Evolutionary conservation across 352 stramenopile species (phyloP).

Genomic region (Pythium dissimile): DNA sequence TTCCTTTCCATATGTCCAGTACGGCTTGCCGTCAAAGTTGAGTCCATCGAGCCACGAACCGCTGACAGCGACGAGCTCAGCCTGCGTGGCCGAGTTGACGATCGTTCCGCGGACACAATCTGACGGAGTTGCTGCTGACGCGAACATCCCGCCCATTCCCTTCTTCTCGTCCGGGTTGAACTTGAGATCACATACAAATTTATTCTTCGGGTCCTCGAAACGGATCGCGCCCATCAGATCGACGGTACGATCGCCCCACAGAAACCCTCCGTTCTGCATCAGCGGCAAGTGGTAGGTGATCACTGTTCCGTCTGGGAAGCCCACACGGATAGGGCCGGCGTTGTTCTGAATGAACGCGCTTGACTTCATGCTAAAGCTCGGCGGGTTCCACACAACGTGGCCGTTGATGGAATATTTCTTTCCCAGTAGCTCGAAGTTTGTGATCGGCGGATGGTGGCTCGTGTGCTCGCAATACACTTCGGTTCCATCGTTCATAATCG

Average conservation of each 20-base stretch:
- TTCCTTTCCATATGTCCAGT: slow-evolving; percentile 66
- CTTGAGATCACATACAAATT: slow-evolving; percentile 64
- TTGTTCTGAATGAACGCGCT: slow-evolving; percentile 81
- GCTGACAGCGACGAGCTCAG: slow-evolving; percentile 64
- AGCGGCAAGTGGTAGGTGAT: slow-evolving; percentile 73
- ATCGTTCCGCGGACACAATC: slow-evolving; percentile 68
- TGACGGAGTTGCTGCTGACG: slow-evolving; percentile 67
- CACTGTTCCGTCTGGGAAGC: slow-evolving; percentile 59
- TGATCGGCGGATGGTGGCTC: slow-evolving; percentile 83
- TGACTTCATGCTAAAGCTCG: slow-evolving; percentile 79
- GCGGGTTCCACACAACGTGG: slow-evolving; percentile 65
- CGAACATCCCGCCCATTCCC: slow-evolving; percentile 85
- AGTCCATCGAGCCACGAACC: slow-evolving; percentile 82
- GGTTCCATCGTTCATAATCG: slow-evolving; percentile 68
- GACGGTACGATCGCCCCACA: slow-evolving; percentile 82
- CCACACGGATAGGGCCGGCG: slow-evolving; percentile 68
- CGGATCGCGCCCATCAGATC: slow-evolving; percentile 68
- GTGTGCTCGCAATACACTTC: slow-evolving; percentile 82
- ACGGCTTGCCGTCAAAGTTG: slow-evolving; percentile 56
- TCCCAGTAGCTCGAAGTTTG: slow-evolving; percentile 77
- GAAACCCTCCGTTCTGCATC: slow-evolving; percentile 66
- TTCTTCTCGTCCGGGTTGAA: slow-evolving; percentile 86
- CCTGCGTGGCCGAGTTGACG: slow-evolving; percentile 48
- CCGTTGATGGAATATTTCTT: slow-evolving; percentile 72
- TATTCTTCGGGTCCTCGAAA: slow-evolving; percentile 79